Base-by-base conservation (phyloP, 1,284 basidiomycete species). In the Sanghuangporus weigelae region DNA sequence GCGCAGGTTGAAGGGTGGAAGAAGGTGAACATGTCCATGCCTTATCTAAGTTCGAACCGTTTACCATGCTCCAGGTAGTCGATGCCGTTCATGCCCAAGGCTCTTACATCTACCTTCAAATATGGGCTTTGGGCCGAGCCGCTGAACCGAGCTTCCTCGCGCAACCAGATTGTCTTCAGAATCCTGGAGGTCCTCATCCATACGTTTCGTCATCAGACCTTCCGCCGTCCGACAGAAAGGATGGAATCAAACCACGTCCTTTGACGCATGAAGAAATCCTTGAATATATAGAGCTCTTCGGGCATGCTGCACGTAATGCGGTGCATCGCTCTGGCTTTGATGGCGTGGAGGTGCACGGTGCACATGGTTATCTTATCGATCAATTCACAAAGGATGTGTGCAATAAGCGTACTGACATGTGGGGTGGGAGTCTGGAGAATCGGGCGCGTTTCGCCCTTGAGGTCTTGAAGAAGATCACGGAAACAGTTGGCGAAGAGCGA, bases 71-170 rank as follows among this genome's bases (percentile, higher is more conserved):
- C 46, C 36, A 70, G 67, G 65, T 76, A 54, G 72, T 71, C 21
- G 72, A 71, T 39, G 74, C 71, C 10, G 78, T 81, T 0, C 83
- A 84, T 68, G 73, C 72, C 1, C 78, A 81, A 58, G 78, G 74
- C 5, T 79, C 76, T 0, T 73, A 70, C 68, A 80, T 85, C 64
- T 82, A 74, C 69, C 35, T 74, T 3, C 83, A 86, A 68, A 71
- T 84, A 0, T 82, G 81, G 82, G 79, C 81, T 0, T 70, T 81
- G 26, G 83, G 81, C 3, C 73, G 81, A 16, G 72, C 75, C 1
- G 78, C 78, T 2, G 63, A 73, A 6, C 69, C 71, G 0, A 62
- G 68, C 0, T 65, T 77, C 4, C 74, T 79, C 6, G 64, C 64
- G 8, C 64, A 69, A 31, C 67, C 72, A 6, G 12, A 64, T 38